phyloP scores from a whole-genome alignment of 768 basidiomycete species.

The Rhizopogon salebrosus region DNA sequence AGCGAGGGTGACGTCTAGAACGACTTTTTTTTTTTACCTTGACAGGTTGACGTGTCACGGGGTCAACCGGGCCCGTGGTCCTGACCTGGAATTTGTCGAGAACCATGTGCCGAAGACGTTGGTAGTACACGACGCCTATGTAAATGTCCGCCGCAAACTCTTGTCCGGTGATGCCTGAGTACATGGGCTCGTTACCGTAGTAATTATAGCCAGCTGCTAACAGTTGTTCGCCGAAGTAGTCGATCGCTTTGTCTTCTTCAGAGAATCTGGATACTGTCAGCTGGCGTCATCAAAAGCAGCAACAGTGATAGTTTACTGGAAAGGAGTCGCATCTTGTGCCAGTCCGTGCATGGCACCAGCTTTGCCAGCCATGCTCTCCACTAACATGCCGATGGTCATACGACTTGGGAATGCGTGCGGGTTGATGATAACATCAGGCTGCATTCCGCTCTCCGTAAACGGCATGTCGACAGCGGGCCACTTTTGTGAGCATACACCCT shows the following conservation, averaged over 20 bases:
- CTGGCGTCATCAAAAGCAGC: background rate
- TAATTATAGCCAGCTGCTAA: constrained; percentile 95
- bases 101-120: constrained; percentile 98
- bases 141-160: constrained; percentile 99
- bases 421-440: constrained; percentile 99
- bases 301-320: constrained; percentile 60
- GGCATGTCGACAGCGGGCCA: constrained; percentile 99
- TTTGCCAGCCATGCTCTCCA: constrained; percentile 99
- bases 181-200: constrained; percentile 99
- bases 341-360: constrained; percentile 98
- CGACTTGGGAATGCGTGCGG: constrained; percentile 99
- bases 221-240: constrained; percentile 96
- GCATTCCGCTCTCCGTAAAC: constrained; percentile 97
- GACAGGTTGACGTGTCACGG: constrained; percentile 92
- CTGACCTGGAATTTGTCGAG: constrained; percentile 99
- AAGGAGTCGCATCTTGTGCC: constrained; percentile 97
- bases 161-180: constrained; percentile 97
- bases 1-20: background rate
- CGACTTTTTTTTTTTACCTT: constrained; percentile 54
- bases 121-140: constrained; percentile 97
- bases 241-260: constrained; percentile 94
- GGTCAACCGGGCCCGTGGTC: constrained; percentile 96
- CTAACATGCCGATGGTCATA: constrained; percentile 99
- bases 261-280: constrained; percentile 60
- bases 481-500: constrained; percentile 99